phyloP scores from a whole-genome alignment of 129 eudicot genomes.

The Lactuca saligna region DNA sequence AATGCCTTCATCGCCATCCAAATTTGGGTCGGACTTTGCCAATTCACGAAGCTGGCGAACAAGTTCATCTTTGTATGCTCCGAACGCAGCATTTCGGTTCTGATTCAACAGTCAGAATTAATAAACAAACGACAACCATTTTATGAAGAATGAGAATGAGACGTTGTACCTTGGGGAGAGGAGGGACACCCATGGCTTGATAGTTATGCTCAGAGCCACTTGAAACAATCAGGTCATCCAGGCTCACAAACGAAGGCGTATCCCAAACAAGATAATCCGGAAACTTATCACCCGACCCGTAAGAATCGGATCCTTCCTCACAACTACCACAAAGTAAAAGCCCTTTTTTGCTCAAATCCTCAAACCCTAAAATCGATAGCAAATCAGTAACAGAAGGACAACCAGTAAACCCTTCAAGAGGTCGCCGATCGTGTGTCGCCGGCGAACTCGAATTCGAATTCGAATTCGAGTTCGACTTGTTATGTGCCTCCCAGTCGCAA shows the following conservation, averaged over 20 bases:
- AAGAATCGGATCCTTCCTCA: conserved; percentile 25
- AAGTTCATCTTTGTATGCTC: conserved; percentile 71
- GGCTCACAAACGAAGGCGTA: conserved; percentile 58
- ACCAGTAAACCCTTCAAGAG: conserved; percentile 72
- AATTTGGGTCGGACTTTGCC: conserved; percentile 61
- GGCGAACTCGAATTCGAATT: background rate
- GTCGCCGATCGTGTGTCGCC: conserved; percentile 56
- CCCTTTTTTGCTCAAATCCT: conserved; percentile 58
- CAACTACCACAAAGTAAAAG: conserved; percentile 19
- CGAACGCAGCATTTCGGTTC: conserved; percentile 81
- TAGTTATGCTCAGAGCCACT: conserved; percentile 50
- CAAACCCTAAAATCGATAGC: conserved; percentile 59
- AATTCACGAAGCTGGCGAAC: conserved; percentile 71
- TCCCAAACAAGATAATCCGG: conserved; percentile 75
- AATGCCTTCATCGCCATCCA: conserved; percentile 31
- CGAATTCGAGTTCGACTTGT: conserved; percentile 6
- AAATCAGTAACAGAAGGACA: conserved; percentile 63
- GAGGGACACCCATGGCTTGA: conserved; percentile 77
- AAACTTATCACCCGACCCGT: conserved; percentile 44
- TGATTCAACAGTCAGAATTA: conserved; percentile 36
- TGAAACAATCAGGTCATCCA: conserved; percentile 75
- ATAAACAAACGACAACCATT: conserved; percentile 15
- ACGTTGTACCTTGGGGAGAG: conserved; percentile 71
- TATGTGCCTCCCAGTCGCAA: conserved; percentile 80
- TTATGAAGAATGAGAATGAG: background rate